Base-by-base conservation (phyloP, 1,284 basidiomycete species). In the Rhodotorula sp. region DNA sequence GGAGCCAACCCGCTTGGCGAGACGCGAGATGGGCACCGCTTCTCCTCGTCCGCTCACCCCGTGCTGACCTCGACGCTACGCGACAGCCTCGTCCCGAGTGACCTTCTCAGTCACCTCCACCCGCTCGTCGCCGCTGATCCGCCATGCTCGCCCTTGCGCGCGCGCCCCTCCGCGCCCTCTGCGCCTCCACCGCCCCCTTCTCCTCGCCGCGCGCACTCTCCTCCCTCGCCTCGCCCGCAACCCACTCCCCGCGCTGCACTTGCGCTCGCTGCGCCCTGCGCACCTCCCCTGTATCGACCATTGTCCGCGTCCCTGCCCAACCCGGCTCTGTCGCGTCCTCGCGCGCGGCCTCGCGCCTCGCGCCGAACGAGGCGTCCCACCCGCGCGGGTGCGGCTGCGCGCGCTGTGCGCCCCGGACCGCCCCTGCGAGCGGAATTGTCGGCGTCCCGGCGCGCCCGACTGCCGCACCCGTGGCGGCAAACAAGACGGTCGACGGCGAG, bases 361-460 rank as follows among this genome's bases (percentile, higher is more conserved):
- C 64, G 41, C 32, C 54, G 32, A 58, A 39, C 48, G 50, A 50
- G 21, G 70, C 69, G 2, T 46, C 57, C 34, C 69, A 69, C 48
- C 67, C 70, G 44, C 67, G 59, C 61, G 54, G 53, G 39, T 75
- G 67, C 55, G 71, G 67, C 25, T 78, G 69, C 55, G 63, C 69
- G 3, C 51, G 73, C 15, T 74, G 73, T 37, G 73, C 73, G 2
- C 57, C 69, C 1, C 32, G 64, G 7, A 29, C 61, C 3, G 59
- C 50, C 29, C 46, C 72, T 13, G n/a, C 64, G 41, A 9, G 36
- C 12, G 37, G 48, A 19, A 29, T 62, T 66, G 34, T 48, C 64
- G 59, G 51, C 29, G 27, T 46, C 17, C 58, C 63, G 21, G 8
- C n/a, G 2, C 41, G 63, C 25, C 56, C 32, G 10, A 19, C 39